Base-by-base conservation (phyloP, 2,329 filamentous ascomycete genomes). In the Capronia epimyces region DNA sequence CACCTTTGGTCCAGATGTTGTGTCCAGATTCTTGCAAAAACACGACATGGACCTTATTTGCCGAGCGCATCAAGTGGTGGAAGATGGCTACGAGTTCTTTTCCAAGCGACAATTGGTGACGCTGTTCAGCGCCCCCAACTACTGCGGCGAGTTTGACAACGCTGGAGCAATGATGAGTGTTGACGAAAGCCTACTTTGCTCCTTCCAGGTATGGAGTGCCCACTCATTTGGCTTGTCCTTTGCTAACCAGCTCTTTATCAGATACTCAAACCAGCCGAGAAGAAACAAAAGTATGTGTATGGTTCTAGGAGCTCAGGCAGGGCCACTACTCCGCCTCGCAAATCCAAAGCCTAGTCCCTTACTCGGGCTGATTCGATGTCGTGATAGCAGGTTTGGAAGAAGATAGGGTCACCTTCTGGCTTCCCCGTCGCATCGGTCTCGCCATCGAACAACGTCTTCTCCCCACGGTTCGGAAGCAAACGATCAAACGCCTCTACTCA, bases 131-230 rank as follows among this genome's bases (percentile, higher is more conserved):
- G 93, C 93, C 46, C 93, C 93, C 62, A 98, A 98, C 76, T 98
- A 98, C 78, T 98, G 91, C 66, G 91, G 91, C 71, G 93, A 98
- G 75, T 98, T 98, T 68, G 93, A 98, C 78, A 98, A 98, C 67
- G 91, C 91, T 46, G 93, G 93, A 69, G 93, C 93, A 60, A 97
- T 98, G 91, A 97, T 98, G 93, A 96, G 90, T 68, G 93, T 98
- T 32, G 93, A 97, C 69, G 93, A 97, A 79, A 96, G 90, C 71
- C 75, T 98, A 72, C 79, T 98, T 66, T 98, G 93, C 79, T 96
- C 90, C 58, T 98, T 98, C 85, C 93, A 97, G 87, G 88, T 93
- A 71, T 52, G n/a, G 20, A 15, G 8, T 22, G 15, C 24, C 63
- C 31, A 50, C 1, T 40, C 32, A 6, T 31, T 3, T 34, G 16